Conservation (phyloP, 306 rosid species). For the Urtica urens region DNA sequence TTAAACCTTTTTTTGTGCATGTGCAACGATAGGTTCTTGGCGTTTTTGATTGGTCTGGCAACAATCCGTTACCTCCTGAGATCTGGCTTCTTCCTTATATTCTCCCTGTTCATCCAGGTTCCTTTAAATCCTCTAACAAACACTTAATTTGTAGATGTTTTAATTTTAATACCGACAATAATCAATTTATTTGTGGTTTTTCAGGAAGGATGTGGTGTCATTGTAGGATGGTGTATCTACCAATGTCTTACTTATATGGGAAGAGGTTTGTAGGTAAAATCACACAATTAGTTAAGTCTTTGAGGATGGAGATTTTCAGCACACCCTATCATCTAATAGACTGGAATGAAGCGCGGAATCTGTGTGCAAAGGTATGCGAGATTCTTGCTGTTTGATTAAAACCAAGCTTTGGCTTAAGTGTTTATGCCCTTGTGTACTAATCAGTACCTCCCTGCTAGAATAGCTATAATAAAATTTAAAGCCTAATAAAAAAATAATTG, state of each 20-base stretch:
- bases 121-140: no score
- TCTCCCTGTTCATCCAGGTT: constrained; percentile 85
- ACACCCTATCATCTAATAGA: constrained; percentile 67
- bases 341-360: constrained; percentile 66
- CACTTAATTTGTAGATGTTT: background rate
- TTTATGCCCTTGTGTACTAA: no score
- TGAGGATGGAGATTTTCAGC: constrained; percentile 71
- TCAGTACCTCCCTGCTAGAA: background rate
- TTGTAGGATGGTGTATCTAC: constrained; percentile 89
- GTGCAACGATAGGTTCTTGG: constrained; percentile 56
- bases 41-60: constrained; percentile 85
- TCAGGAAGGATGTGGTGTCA: constrained; percentile 99
- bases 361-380: constrained; percentile 81
- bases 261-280: constrained; percentile 86
- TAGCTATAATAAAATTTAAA: background rate
- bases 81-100: constrained; percentile 80
- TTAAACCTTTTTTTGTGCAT: background rate
- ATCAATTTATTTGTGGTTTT: constrained; percentile 12
- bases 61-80: constrained; percentile 90
- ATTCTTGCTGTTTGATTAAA: background rate
- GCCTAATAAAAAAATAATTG: no score
- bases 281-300: constrained; percentile 56
- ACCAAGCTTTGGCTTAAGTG: background rate
- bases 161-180: constrained; percentile 9
- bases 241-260: constrained; percentile 87